Percentiles rank a stretch among this genome's conserved stretches.
These are phyloP conservation scores for Astraeus odoratus DNA, from an alignment of 768 basidiomycete genomes.

Conservation along the genomic window DNA sequence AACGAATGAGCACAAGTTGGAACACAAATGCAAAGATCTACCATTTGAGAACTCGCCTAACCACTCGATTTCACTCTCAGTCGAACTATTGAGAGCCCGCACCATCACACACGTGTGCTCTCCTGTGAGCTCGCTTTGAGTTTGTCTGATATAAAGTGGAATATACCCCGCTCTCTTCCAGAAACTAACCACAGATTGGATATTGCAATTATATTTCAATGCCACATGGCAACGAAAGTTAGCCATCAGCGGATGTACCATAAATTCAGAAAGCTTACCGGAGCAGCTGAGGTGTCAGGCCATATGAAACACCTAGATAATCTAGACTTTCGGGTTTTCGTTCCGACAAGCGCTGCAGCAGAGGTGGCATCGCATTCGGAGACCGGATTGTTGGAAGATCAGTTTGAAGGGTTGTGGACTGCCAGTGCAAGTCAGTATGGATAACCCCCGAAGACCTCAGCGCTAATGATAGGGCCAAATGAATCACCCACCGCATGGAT, in stretches of 20 bases:
- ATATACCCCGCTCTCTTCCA: conserved; percentile 94
- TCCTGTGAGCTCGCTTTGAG: conserved; percentile 89
- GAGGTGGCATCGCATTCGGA: conserved; percentile 78
- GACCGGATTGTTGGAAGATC: conserved; percentile 74
- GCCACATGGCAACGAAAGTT: neutral
- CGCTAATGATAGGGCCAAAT: neutral
- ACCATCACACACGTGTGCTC: conserved; percentile 98
- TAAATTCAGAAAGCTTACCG: conserved; percentile 36
- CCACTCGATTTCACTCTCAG: conserved; percentile 67
- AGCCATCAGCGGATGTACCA: neutral
- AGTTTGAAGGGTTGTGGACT: conserved; percentile 58
- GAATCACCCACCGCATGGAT: conserved; percentile 39
- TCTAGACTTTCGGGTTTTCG: conserved; percentile 85
- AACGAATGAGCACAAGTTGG: neutral
- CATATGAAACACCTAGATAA: conserved; percentile 95
- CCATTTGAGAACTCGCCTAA: conserved; percentile 83
- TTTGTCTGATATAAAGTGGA: conserved; percentile 91
- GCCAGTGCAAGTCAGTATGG: neutral
- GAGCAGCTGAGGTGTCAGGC: conserved; percentile 79
- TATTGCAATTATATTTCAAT: neutral
- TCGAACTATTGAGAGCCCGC: conserved; percentile 66
- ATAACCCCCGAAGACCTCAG: too few relatives aligned
- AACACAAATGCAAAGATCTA: conserved; percentile 20
- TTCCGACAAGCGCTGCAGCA: conserved; percentile 86
- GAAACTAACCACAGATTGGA: conserved; percentile 44